phyloP scores from a whole-genome alignment of 306 rosid genomes.

The Vigna angularis region DNA sequence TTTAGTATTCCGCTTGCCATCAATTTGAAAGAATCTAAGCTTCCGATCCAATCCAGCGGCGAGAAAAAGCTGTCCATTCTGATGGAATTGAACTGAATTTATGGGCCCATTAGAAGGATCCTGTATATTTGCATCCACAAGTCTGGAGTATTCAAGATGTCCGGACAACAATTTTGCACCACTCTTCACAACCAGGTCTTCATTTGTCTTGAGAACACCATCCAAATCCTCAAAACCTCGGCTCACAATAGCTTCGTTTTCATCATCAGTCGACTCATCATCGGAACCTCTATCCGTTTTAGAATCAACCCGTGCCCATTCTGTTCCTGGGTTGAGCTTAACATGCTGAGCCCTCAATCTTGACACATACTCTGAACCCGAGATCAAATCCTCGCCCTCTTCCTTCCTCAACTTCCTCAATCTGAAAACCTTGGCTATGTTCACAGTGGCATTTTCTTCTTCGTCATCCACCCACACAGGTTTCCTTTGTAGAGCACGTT shows the following conservation, averaged over 20 bases:
- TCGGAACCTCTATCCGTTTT: constrained; percentile 50
- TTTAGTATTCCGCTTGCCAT: constrained; percentile 88
- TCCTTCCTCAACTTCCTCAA: constrained; percentile 88
- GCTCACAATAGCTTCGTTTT: constrained; percentile 53
- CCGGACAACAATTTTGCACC: constrained; percentile 76
- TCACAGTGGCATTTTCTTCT: constrained; percentile 66
- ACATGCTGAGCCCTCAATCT: constrained; percentile 92
- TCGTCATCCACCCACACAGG: constrained; percentile 91
- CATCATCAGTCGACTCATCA: constrained; percentile 79
- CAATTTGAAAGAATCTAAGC: constrained; percentile 85
- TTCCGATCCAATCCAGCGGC: constrained; percentile 81
- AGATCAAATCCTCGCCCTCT: constrained; percentile 72
- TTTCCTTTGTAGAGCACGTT: constrained; percentile 53
- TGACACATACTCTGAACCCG: constrained; percentile 77
- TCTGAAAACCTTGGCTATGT: constrained; percentile 72
- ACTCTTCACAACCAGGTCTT: constrained; percentile 75
- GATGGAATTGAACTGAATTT: constrained; percentile 86
- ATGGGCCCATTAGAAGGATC: constrained; percentile 76
- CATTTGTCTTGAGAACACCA: constrained; percentile 78
- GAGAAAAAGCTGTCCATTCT: constrained; percentile 83
- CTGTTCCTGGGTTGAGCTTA: constrained; percentile 85
- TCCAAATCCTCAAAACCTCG: constrained; percentile 61
- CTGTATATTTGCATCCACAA: constrained; percentile 77
- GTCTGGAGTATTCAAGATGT: constrained; percentile 71
- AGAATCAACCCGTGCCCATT: constrained; percentile 75